Evolutionary conservation across 257 asterid species (phyloP).

Genomic region (Leonotis leonurus): DNA sequence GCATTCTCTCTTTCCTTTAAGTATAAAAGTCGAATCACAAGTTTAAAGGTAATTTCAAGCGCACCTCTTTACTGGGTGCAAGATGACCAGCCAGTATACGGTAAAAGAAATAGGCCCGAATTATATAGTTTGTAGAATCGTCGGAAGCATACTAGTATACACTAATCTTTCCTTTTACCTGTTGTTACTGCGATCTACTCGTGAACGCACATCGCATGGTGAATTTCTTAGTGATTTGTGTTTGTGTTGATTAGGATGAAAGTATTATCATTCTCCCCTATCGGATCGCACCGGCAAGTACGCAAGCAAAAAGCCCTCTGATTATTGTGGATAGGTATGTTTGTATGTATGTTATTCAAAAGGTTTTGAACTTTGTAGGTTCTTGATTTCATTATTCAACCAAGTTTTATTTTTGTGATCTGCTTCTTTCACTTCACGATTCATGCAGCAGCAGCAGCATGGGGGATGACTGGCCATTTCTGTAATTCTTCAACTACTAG

Average conservation of each 20-base stretch:
- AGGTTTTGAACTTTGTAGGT: not conserved
- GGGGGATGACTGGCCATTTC: not conserved
- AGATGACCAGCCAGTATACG: too few species aligned
- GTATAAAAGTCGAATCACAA: too few species aligned
- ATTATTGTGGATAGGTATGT: not conserved
- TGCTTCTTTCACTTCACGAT: not conserved
- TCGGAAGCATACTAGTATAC: not conserved
- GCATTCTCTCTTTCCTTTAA: too few species aligned
- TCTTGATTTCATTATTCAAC: not conserved
- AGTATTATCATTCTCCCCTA: conserved; percentile 47
- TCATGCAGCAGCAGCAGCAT: not conserved
- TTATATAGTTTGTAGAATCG: too few species aligned
- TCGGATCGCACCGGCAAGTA: conserved; percentile 22
- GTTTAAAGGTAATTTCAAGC: too few species aligned
- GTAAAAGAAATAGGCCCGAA: too few species aligned
- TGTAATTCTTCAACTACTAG: not conserved
- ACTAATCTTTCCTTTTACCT: not conserved
- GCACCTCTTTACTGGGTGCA: too few species aligned
- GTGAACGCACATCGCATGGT: not conserved
- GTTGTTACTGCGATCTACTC: not conserved
- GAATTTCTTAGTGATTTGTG: not conserved
- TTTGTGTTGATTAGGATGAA: conserved; percentile 39
- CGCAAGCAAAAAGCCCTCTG: conserved; percentile 24
- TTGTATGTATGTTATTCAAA: not conserved
- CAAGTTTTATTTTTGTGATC: not conserved